Conservation (phyloP, 306 rosid species). For the Leucaena leucocephala region DNA sequence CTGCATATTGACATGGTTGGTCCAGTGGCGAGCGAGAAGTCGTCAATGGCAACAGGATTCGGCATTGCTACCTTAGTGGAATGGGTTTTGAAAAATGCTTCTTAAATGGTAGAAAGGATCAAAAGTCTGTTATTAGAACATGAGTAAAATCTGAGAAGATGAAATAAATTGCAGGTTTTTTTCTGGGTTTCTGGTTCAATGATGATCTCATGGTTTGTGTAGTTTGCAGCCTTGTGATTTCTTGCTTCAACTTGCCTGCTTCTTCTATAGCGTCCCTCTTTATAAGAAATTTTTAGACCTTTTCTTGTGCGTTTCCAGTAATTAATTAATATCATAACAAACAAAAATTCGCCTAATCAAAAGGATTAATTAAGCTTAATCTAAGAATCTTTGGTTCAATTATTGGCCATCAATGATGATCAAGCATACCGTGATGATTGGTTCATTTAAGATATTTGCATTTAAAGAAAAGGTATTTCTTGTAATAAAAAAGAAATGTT, state of each 20-base stretch:
- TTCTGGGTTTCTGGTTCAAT: constrained; percentile 29
- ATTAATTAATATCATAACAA: not conserved
- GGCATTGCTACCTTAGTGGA: constrained; percentile 90
- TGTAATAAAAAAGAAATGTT: too few relatives aligned
- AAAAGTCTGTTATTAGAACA: constrained; percentile 2
- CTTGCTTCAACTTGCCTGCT: not conserved
- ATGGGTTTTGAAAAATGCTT: constrained; percentile 86
- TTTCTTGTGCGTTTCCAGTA: not conserved
- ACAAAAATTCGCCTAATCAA: not conserved
- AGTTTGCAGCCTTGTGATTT: not conserved
- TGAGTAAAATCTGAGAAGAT: constrained; percentile 16
- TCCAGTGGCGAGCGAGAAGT: constrained; percentile 85
- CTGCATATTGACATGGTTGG: constrained; percentile 97
- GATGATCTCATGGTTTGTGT: not conserved
- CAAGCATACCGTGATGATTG: too few relatives aligned
- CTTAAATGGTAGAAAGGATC: constrained; percentile 39
- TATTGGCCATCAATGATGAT: too few relatives aligned
- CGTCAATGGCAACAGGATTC: constrained; percentile 78
- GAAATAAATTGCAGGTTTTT: constrained; percentile 28
- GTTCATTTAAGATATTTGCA: not conserved
- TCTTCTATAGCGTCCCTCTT: not conserved
- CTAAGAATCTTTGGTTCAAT: not conserved
- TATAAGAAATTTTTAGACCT: not conserved
- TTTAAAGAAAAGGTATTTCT: not conserved
- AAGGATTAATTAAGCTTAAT: not conserved